Base-by-base conservation (phyloP, 2,329 filamentous ascomycete species). In the Colletotrichum lupini region DNA sequence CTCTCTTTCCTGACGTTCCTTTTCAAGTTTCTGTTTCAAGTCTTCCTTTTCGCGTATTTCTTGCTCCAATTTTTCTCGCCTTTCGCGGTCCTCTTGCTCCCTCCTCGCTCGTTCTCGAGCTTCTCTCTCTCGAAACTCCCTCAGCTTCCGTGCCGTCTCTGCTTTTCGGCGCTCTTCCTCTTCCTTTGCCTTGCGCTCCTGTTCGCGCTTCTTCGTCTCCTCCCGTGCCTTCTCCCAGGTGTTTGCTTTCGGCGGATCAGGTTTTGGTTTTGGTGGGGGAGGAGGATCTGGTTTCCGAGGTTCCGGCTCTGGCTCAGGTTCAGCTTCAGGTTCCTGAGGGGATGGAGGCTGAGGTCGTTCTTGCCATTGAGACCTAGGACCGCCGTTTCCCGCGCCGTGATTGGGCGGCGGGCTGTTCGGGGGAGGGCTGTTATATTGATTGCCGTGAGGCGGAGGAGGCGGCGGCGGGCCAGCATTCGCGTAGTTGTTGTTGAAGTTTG, bases 141-240 rank as follows among this genome's bases (percentile, higher is more conserved):
- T 87, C 2, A 91, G 79, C 67, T 86, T 83, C 70, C 83, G 87
- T 46, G 87, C 84, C 3, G 87, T 82, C n/a, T 90, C 89, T 42
- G 91, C 89, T 53, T 86, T 87, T 74, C 87, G 85, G 75, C 90
- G 89, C 75, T 89, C 87, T 75, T 93, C 91, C 3, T 89, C 90
- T 75, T 91, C 90, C 74, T 86, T 88, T 2, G 84, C 84, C 77
- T 87, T 92, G 12, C 90, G 90, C 75, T 93, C 90, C 75, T 92
- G 91, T 76, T 92, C 91, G 68, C 88, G 87, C 71, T 85, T 88
- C 56, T 89, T 85, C 24, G 89, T 92, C 76, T 93, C 92, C 78
- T 94, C 92, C 67, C 92, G 86, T 14, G 80, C 66, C 62, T 76
- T 78, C 62, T 78, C 77, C 73, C 77, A 76, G 26, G 77, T 73